Evolutionary conservation across 495 filamentous ascomycete genomes (phyloP).

Genomic region (Annulohypoxylon bovei): DNA sequence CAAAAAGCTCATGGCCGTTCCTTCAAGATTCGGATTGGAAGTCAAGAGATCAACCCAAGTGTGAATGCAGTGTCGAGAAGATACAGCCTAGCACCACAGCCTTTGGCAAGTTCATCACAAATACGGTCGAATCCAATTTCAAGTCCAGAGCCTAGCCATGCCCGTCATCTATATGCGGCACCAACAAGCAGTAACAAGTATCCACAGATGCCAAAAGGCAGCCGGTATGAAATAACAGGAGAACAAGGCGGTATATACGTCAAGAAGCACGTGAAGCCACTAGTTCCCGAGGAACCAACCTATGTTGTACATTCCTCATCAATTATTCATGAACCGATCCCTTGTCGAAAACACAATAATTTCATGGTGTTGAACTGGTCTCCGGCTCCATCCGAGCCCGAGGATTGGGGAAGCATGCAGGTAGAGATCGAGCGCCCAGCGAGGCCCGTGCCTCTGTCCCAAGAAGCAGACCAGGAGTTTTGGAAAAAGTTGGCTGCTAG

Average conservation of each 20-base stretch:
- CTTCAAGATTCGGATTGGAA: constrained; percentile 52
- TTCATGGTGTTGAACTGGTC: constrained; percentile 36
- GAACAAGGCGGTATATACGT: not conserved
- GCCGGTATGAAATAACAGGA: not conserved
- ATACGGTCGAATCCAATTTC: constrained; percentile 17
- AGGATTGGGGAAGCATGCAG: constrained; percentile 40
- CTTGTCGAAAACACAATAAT: constrained; percentile 29
- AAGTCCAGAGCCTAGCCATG: constrained; percentile 19
- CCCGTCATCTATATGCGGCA: constrained; percentile 9
- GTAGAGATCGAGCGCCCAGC: constrained; percentile 39
- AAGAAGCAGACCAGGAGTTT: constrained; percentile 33
- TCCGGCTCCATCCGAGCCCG: constrained; percentile 31
- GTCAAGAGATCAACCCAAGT: constrained; percentile 48
- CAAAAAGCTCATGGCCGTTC: constrained; percentile 1
- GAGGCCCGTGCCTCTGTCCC: constrained; percentile 26
- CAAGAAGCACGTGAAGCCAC: not conserved
- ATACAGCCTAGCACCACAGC: constrained; percentile 16
- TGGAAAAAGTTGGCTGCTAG: constrained; percentile 33
- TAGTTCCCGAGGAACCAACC: constrained; percentile 23
- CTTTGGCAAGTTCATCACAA: constrained; percentile 13
- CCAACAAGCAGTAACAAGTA: constrained; percentile 7
- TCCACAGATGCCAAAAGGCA: not conserved
- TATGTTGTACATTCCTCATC: constrained; percentile 38
- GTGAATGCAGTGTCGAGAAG: constrained; percentile 24
- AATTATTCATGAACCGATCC: constrained; percentile 40